These are phyloP conservation scores for Vitis hybrid DNA, from an alignment of 177 flowering plant species.

Conservation along the genomic window DNA sequence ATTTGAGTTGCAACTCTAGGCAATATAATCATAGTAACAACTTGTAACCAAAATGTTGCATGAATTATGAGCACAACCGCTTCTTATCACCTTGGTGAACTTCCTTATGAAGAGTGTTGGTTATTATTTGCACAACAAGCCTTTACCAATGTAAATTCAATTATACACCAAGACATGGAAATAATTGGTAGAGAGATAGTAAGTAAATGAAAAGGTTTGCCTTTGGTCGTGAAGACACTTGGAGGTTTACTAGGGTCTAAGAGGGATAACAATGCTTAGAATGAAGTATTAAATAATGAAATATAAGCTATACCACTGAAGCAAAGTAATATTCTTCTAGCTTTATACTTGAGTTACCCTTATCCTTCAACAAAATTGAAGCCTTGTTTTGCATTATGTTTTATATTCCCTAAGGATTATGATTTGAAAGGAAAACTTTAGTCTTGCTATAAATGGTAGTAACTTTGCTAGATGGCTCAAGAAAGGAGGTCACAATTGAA, in stretches of 20 bases:
- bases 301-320: slow-evolving; percentile 22
- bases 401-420: slow-evolving; percentile 35
- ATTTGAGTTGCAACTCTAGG: slow-evolving; percentile 16
- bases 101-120: slow-evolving; percentile 27
- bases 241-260: slow-evolving; percentile 25
- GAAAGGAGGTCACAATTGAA: slow-evolving; percentile 15
- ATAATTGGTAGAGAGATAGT: slow-evolving; percentile 25
- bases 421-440: slow-evolving; percentile 16
- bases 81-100: not conserved
- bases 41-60: not conserved
- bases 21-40: slow-evolving; percentile 29
- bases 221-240: slow-evolving; percentile 39
- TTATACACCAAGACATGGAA: slow-evolving; percentile 2
- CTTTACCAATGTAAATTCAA: not conserved
- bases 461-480: slow-evolving; percentile 15
- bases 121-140: slow-evolving; percentile 23
- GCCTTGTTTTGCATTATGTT: slow-evolving; percentile 36
- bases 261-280: slow-evolving; percentile 12
- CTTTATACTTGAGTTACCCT: slow-evolving; percentile 30
- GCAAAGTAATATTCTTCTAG: slow-evolving; percentile 21
- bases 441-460: slow-evolving; percentile 44
- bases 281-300: not conserved
- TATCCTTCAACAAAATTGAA: slow-evolving; percentile 35
- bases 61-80: slow-evolving; percentile 4
- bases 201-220: slow-evolving; percentile 41